These are phyloP conservation scores for Monosporascus sp. DNA, from an alignment of 2,329 filamentous ascomycete species.

Conservation along the genomic window DNA sequence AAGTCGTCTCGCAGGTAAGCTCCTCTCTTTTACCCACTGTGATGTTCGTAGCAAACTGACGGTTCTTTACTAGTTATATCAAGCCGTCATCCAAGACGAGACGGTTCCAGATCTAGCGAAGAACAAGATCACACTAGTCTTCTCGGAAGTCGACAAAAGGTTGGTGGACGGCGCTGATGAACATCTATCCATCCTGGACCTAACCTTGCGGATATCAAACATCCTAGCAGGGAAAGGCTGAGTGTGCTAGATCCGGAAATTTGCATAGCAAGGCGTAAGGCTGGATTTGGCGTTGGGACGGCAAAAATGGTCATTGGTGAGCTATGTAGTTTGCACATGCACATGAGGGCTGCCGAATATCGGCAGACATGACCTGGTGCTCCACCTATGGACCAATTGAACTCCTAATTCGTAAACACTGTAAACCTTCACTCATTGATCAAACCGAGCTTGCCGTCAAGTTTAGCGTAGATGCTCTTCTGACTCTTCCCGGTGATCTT, in stretches of 20 bases:
- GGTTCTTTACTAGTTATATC: conserved; percentile 59
- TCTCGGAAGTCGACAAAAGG: conserved; percentile 92
- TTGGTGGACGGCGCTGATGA: conserved; percentile 93
- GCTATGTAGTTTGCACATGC: background rate
- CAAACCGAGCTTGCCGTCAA: conserved; percentile 51
- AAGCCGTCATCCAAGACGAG: conserved; percentile 78
- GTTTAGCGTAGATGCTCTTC: conserved; percentile 40
- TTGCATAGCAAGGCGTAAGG: background rate
- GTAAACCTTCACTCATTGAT: conserved; percentile 27
- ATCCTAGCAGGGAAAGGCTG: conserved; percentile 51
- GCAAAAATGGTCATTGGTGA: conserved; percentile 6
- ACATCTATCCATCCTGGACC: conserved; percentile 82
- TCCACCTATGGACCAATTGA: background rate
- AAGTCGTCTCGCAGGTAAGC: conserved; percentile 73
- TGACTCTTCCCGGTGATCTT: conserved; percentile 19
- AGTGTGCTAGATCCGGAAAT: background rate
- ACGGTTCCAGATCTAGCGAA: conserved; percentile 79
- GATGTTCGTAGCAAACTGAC: conserved; percentile 8
- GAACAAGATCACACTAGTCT: conserved; percentile 81
- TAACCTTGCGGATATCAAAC: conserved; percentile 74
- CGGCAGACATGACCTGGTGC: background rate
- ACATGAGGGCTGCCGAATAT: background rate
- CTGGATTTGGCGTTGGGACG: conserved; percentile 11
- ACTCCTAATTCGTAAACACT: background rate
- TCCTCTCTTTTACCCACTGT: background rate